Percentiles rank a stretch among this genome's conserved stretches.
Conservation (phyloP, 2,329 filamentous ascomycete genomes). For the Talaromyces funiculosus region DNA sequence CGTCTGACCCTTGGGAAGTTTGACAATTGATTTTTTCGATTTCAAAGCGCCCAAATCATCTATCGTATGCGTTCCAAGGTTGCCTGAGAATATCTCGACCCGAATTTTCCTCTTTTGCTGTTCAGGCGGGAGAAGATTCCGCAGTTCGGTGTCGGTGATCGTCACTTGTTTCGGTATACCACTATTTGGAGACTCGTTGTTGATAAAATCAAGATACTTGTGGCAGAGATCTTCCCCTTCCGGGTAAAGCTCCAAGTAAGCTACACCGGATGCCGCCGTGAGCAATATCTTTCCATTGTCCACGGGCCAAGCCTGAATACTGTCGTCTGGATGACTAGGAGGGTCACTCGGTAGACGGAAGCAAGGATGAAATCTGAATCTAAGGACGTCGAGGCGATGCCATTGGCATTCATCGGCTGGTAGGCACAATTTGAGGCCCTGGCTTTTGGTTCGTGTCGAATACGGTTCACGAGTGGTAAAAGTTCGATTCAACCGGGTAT, state of each 20-base stretch:
- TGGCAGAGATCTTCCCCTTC: slow-evolving; percentile 77
- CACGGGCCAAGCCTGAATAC: slow-evolving; percentile 79
- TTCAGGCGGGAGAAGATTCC: slow-evolving; percentile 65
- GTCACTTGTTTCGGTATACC: slow-evolving; percentile 64
- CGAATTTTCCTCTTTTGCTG: slow-evolving; percentile 62
- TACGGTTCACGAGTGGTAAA: slow-evolving; percentile 79
- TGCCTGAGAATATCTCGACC: slow-evolving; percentile 69
- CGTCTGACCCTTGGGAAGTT: slow-evolving; percentile 66
- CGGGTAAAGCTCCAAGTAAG: slow-evolving; percentile 75
- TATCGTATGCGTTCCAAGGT: slow-evolving; percentile 67
- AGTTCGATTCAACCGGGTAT: slow-evolving; percentile 73
- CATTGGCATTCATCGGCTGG: slow-evolving; percentile 80
- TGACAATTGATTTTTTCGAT: slow-evolving; percentile 67
- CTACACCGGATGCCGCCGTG: slow-evolving; percentile 73
- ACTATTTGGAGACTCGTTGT: slow-evolving; percentile 53
- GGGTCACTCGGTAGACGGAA: slow-evolving; percentile 78
- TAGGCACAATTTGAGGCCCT: slow-evolving; percentile 65
- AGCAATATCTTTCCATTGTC: slow-evolving; percentile 71
- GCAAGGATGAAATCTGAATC: slow-evolving; percentile 84
- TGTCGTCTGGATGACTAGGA: slow-evolving; percentile 59
- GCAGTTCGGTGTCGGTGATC: slow-evolving; percentile 69
- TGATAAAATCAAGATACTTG: slow-evolving; percentile 73
- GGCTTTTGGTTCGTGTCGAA: slow-evolving; percentile 78
- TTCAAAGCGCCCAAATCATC: slow-evolving; percentile 68
- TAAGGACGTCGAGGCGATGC: slow-evolving; percentile 83